A percentile compares a stretch with the other conserved stretches of the same genome.
These are phyloP conservation scores for Lactarius indigo DNA, from an alignment of 768 basidiomycete species.

Conservation along the genomic window DNA sequence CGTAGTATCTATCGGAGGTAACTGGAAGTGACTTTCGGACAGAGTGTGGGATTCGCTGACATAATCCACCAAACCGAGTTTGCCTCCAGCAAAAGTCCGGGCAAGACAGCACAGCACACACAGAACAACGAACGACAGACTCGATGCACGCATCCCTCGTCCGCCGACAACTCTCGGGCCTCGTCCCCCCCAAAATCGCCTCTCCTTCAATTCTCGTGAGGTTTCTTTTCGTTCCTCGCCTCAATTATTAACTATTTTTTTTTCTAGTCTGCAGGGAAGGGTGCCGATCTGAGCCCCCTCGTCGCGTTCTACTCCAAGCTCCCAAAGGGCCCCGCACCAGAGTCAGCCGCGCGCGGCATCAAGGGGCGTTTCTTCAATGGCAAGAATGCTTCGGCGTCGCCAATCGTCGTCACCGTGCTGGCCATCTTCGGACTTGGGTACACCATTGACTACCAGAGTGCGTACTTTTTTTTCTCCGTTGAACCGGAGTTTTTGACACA, in stretches of 20 bases:
- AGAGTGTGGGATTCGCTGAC: not conserved
- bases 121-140: not conserved
- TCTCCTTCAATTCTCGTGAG: constrained; percentile 85
- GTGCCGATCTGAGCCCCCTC: constrained; percentile 75
- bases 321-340: constrained; percentile 79
- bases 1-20: too few relatives aligned
- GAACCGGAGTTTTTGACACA: not conserved
- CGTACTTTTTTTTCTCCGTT: constrained; percentile 30
- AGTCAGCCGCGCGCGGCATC: constrained; percentile 57
- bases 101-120: not conserved
- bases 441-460: constrained; percentile 87
- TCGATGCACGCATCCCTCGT: constrained; percentile 78
- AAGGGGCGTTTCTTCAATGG: constrained; percentile 83
- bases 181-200: constrained; percentile 94
- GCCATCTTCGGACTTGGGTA: constrained; percentile 76
- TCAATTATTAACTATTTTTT: not conserved
- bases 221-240: constrained; percentile 7
- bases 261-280: constrained; percentile 71
- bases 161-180: constrained; percentile 77
- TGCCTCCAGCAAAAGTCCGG: not conserved
- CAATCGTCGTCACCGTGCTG: constrained; percentile 59
- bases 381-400: constrained; percentile 76
- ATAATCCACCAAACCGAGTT: not conserved
- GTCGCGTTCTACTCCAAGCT: constrained; percentile 97
- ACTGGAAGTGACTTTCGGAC: not conserved